These are phyloP conservation scores for Leccinum subtestaceum DNA, from an alignment of 768 basidiomycete genomes.

Conservation along the genomic window DNA sequence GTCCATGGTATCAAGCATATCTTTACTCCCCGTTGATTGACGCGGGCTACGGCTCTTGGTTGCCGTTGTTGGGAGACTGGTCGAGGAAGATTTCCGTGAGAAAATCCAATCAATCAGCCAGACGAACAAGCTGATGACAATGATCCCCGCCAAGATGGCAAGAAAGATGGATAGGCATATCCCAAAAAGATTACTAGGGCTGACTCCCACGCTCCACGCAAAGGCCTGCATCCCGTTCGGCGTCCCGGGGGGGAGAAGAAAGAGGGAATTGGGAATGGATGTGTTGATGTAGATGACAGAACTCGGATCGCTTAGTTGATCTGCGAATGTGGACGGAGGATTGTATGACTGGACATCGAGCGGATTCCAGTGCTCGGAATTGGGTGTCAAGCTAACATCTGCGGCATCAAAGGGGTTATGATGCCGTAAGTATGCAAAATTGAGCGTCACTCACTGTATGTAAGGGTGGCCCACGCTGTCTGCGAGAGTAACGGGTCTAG, in stretches of 20 bases:
- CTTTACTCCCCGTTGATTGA: slow-evolving; percentile 48
- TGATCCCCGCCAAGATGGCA: slow-evolving; percentile 68
- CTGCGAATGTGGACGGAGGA: slow-evolving; percentile 67
- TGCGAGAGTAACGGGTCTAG: slow-evolving; percentile 88
- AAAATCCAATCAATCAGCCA: slow-evolving; percentile 68
- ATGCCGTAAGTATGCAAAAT: slow-evolving; percentile 11
- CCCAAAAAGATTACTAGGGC: slow-evolving; percentile 77
- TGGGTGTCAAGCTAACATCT: slow-evolving; percentile 75
- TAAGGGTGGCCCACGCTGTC: slow-evolving; percentile 83
- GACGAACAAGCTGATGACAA: slow-evolving; percentile 63
- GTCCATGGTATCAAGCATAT: slow-evolving; percentile 41
- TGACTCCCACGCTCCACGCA: slow-evolving; percentile 79
- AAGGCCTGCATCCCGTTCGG: slow-evolving; percentile 73
- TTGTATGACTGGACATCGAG: slow-evolving; percentile 52
- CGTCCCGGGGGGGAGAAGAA: slow-evolving; percentile 62
- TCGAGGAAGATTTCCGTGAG: slow-evolving; percentile 24
- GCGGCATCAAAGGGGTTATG: slow-evolving; percentile 5
- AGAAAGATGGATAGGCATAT: slow-evolving; percentile 85
- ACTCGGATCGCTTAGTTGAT: slow-evolving; percentile 64
- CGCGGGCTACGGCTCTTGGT: slow-evolving; percentile 37
- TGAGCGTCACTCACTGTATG: slow-evolving; percentile 55
- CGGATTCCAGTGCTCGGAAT: slow-evolving; percentile 64
- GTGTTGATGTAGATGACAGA: slow-evolving; percentile 80
- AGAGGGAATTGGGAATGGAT: slow-evolving; percentile 66
- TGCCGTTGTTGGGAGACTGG: slow-evolving; percentile 18